Conservation (phyloP, 768 basidiomycete species). For the Stropharia rugosoannulata region DNA sequence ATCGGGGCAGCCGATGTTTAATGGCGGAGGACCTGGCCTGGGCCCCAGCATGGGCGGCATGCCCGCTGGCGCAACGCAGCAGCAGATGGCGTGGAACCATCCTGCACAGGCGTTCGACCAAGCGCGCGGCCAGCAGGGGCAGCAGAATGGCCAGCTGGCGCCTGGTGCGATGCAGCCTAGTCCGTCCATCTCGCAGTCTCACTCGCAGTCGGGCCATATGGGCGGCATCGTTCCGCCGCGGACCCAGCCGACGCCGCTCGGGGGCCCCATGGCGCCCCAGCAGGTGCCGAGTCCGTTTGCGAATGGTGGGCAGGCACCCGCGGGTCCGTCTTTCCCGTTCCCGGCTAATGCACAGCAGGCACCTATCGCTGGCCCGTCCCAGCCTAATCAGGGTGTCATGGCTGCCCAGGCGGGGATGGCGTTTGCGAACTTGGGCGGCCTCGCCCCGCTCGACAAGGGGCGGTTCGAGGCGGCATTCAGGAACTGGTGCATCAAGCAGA, state of each 20-base stretch:
- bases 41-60: conserved; percentile 2
- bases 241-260: conserved; percentile 19
- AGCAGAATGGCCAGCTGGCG: conserved; percentile 22
- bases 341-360: conserved; percentile 7
- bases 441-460: conserved; percentile 34
- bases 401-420: conserved; percentile 4
- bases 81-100: conserved; percentile 1
- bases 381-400: conserved; percentile 7
- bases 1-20: background rate
- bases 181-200: conserved; percentile 19
- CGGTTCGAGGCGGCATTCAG: conserved; percentile 55
- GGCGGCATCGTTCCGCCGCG: conserved; percentile 19
- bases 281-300: conserved; percentile 15
- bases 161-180: conserved; percentile 22
- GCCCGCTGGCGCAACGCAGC: conserved; percentile 6
- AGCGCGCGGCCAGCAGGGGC: conserved; percentile 1
- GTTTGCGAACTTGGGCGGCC: conserved; percentile 5
- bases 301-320: conserved; percentile 1
- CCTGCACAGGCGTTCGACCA: conserved; percentile 7
- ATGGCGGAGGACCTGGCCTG: background rate
- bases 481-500: conserved; percentile 43
- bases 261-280: conserved; percentile 7
- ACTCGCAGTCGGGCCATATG: conserved; percentile 16
- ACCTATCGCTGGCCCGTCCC: conserved; percentile 12
- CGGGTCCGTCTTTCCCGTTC: conserved; percentile 16